phyloP scores from a whole-genome alignment of 2,329 filamentous ascomycete genomes.

The Zymoseptoria brevis region DNA sequence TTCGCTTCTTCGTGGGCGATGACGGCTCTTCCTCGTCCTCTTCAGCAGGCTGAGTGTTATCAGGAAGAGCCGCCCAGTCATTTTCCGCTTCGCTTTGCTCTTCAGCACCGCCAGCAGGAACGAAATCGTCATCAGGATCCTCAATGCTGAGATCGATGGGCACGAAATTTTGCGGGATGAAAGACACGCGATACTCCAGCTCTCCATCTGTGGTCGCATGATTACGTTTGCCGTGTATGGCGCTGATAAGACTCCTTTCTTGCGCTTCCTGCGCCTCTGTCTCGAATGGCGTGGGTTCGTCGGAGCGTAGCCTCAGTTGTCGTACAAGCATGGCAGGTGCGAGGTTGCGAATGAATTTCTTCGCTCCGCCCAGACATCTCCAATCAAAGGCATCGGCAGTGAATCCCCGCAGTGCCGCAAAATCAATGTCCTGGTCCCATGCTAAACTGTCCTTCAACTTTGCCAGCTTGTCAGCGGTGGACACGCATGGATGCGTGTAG shows the following conservation, averaged over 20 bases:
- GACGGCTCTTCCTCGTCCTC: conserved; percentile 28
- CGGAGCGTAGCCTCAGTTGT: conserved; percentile 39
- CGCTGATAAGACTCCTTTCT: conserved; percentile 51
- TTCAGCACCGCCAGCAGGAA: conserved; percentile 31
- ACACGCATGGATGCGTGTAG: conserved; percentile 83
- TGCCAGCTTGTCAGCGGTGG: conserved; percentile 50
- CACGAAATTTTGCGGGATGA: conserved; percentile 67
- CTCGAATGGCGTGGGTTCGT: conserved; percentile 1
- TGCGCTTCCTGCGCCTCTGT: conserved; percentile 36
- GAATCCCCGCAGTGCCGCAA: conserved; percentile 63
- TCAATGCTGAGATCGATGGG: conserved; percentile 68
- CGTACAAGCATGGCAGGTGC: conserved; percentile 66
- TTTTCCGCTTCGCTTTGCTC: conserved; percentile 30
- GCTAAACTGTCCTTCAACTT: conserved; percentile 46
- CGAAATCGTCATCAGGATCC: conserved; percentile 51
- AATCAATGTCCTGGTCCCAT: conserved; percentile 59
- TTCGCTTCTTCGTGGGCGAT: conserved; percentile 38
- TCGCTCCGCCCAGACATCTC: conserved; percentile 67
- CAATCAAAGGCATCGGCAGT: conserved; percentile 77
- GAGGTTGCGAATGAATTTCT: conserved; percentile 75
- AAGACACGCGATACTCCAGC: conserved; percentile 70
- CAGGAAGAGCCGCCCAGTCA: conserved; percentile 13
- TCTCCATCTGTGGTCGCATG: conserved; percentile 69
- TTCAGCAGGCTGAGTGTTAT: conserved; percentile 13
- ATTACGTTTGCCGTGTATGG: conserved; percentile 58